These are phyloP conservation scores for Diaporthe sp. DNA, from an alignment of 2,329 filamentous ascomycete species.

Conservation along the genomic window DNA sequence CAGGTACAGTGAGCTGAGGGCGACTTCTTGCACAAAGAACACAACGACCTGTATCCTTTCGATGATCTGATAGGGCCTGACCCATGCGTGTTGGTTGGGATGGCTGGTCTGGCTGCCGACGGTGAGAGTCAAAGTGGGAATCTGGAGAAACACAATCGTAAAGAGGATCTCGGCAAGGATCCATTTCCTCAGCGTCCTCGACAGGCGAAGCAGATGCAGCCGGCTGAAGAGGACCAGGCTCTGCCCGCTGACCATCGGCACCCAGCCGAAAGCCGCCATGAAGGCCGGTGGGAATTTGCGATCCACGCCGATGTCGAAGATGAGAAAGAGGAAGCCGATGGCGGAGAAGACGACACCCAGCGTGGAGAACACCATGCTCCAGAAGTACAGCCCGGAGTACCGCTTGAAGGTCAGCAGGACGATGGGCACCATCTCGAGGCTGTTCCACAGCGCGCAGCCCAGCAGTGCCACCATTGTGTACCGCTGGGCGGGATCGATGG, in stretches of 20 bases:
- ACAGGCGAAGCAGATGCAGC: conserved; percentile 69
- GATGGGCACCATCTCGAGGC: conserved; percentile 29
- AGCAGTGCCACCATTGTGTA: conserved; percentile 26
- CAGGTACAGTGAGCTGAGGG: conserved; percentile 64
- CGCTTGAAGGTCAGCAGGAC: conserved; percentile 29
- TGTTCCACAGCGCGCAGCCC: conserved; percentile 30
- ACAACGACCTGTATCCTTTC: conserved; percentile 56
- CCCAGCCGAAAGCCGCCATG: conserved; percentile 56
- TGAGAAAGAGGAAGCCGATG: conserved; percentile 13
- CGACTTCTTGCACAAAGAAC: conserved; percentile 59
- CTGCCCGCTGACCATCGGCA: conserved; percentile 70
- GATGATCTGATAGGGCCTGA: conserved; percentile 42
- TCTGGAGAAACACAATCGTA: conserved; percentile 64
- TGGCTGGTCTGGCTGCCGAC: conserved; percentile 42
- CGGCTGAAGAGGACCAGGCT: conserved; percentile 71
- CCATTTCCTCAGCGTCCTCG: conserved; percentile 59
- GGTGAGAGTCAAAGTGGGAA: conserved; percentile 65
- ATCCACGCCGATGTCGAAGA: conserved; percentile 12
- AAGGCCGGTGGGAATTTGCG: neutral
- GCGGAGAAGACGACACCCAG: neutral
- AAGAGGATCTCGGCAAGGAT: conserved; percentile 69
- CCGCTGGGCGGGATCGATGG: conserved; percentile 10
- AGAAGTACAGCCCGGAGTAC: conserved; percentile 26
- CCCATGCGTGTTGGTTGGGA: conserved; percentile 14
- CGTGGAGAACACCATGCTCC: conserved; percentile 31